A percentile compares a stretch with the other conserved stretches of the same genome.
These are phyloP conservation scores for Colletotrichum sp. DNA, from an alignment of 2,329 filamentous ascomycete genomes.

Conservation along the genomic window DNA sequence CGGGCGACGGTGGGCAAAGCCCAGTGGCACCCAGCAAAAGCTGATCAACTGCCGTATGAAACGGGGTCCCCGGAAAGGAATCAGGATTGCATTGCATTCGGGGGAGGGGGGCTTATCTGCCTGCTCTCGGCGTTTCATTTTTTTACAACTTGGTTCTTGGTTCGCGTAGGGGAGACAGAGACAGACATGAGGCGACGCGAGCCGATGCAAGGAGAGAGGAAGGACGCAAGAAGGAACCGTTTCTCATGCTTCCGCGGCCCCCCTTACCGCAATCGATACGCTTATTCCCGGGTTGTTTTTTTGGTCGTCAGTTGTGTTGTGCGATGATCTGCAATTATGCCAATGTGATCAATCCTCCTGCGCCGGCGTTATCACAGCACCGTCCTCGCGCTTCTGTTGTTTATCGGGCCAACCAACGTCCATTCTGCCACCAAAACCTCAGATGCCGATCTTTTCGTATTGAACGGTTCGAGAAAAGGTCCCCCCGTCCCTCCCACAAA, in stretches of 20 bases:
- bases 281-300: not conserved
- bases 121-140: not conserved
- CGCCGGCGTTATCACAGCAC: not conserved
- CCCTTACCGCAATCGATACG: not conserved
- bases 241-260: not conserved
- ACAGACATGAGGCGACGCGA: not conserved
- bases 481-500: not conserved
- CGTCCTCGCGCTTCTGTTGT: not conserved
- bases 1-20: not conserved
- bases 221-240: not conserved
- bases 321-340: not conserved
- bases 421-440: accelerated
- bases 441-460: not conserved
- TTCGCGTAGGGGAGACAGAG: not conserved
- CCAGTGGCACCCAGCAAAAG: not conserved
- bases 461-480: not conserved
- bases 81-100: not conserved
- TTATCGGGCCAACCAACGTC: not conserved
- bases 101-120: not conserved
- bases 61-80: not conserved
- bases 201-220: not conserved
- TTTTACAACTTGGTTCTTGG: not conserved
- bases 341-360: not conserved
- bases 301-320: not conserved
- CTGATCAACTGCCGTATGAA: not conserved